Conservation (phyloP, 306 rosid genomes). For the Cyamopsis tetragonoloba region DNA sequence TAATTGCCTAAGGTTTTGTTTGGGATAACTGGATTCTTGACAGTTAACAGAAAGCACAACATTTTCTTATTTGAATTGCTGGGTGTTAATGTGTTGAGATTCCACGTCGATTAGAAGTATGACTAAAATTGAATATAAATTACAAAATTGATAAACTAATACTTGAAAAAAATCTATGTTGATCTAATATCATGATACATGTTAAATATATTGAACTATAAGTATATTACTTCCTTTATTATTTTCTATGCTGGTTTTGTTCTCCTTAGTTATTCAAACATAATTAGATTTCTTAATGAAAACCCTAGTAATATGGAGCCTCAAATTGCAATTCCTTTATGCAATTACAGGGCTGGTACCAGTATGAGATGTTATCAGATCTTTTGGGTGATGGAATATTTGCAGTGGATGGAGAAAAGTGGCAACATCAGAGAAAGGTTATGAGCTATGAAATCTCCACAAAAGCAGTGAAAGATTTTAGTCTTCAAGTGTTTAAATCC, state of each 20-base stretch:
- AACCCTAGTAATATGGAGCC: not conserved
- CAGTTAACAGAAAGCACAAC: not conserved
- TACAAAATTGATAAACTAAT: no score
- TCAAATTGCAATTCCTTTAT: not conserved
- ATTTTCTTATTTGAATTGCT: not conserved
- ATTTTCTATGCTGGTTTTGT: not conserved
- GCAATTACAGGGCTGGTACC: constrained; percentile 46
- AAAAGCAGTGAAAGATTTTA: constrained; percentile 44
- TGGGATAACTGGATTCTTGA: not conserved
- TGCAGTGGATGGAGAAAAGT: constrained; percentile 62
- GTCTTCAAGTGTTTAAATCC: constrained; percentile 37
- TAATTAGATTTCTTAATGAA: not conserved
- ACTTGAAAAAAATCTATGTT: not conserved
- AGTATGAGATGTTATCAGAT: constrained; percentile 41
- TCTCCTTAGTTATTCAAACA: not conserved
- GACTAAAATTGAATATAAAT: no score
- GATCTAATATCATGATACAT: not conserved
- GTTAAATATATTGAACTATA: not conserved
- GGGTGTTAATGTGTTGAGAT: not conserved
- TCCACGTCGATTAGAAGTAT: not conserved
- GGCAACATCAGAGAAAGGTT: constrained; percentile 59
- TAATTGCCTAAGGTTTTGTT: not conserved
- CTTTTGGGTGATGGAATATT: constrained; percentile 76
- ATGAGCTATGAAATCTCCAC: constrained; percentile 57
- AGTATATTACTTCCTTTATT: not conserved